A percentile compares a stretch with the other conserved stretches of the same genome.
Evolutionary conservation across 2,329 filamentous ascomycete genomes (phyloP).

Genomic region (Phialophora expanda): DNA sequence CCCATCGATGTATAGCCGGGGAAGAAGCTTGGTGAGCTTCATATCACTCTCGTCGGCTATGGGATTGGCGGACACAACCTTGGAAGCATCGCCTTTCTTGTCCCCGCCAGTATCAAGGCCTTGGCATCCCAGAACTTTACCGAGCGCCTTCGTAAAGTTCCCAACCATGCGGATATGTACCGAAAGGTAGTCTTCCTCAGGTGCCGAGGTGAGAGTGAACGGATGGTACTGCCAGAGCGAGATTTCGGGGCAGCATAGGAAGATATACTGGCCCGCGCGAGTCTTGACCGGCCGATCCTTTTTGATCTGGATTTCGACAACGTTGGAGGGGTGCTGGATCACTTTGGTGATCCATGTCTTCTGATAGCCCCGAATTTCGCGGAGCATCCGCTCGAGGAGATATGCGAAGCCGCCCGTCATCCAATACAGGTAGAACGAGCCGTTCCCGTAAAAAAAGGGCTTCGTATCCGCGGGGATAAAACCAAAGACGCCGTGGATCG

Average conservation of each 20-base stretch:
- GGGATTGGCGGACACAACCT: constrained; percentile 52
- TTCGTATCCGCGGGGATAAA: constrained; percentile 86
- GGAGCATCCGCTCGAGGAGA: constrained; percentile 74
- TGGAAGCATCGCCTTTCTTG: neutral
- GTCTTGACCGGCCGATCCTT: constrained; percentile 80
- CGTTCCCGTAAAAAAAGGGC: constrained; percentile 75
- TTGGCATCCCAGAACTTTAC: constrained; percentile 75
- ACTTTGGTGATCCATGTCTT: constrained; percentile 89
- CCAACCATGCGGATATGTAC: constrained; percentile 82
- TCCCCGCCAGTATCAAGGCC: neutral
- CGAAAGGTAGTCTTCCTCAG: constrained; percentile 88
- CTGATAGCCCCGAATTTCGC: constrained; percentile 78
- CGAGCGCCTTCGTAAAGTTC: constrained; percentile 75
- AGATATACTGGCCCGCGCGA: constrained; percentile 79
- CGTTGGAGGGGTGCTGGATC: constrained; percentile 85
- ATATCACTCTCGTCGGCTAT: constrained; percentile 40
- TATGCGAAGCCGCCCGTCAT: constrained; percentile 82
- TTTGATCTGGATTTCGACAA: constrained; percentile 90
- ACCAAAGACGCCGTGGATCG: constrained; percentile 83
- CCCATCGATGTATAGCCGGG: constrained; percentile 80
- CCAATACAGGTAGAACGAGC: constrained; percentile 90
- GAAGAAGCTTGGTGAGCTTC: constrained; percentile 63
- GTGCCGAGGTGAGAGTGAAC: constrained; percentile 83
- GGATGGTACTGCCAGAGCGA: constrained; percentile 89
- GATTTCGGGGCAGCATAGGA: constrained; percentile 83